Conservation (phyloP, 225 moss, liverwort and hornwort genomes). For the Ulota crispa region DNA sequence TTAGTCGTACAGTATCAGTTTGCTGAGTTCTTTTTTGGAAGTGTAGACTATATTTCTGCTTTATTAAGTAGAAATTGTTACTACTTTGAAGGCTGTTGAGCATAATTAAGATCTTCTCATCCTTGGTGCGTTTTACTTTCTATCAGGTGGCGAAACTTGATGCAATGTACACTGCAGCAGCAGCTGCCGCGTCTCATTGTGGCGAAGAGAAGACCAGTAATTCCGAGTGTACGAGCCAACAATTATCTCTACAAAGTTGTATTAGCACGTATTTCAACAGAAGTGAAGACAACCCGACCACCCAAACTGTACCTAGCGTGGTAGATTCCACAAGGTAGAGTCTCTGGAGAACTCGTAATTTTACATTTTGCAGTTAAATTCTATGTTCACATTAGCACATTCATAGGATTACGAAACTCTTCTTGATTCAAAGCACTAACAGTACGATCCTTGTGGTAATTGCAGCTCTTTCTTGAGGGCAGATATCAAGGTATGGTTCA, state of each 20-base stretch:
- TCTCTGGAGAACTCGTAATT: background rate
- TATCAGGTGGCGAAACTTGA: slow-evolving; percentile 84
- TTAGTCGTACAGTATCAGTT: background rate
- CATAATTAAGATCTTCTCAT: background rate
- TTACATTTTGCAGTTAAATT: background rate
- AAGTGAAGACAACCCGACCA: slow-evolving; percentile 30
- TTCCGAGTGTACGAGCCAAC: slow-evolving; percentile 44
- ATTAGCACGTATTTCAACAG: slow-evolving; percentile 55
- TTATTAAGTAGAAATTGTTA: background rate
- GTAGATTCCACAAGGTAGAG: slow-evolving; percentile 64
- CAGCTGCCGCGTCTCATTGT: slow-evolving; percentile 54
- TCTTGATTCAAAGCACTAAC: slow-evolving; percentile 11
- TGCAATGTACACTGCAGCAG: slow-evolving; percentile 72
- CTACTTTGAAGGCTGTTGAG: background rate
- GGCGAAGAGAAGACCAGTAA: slow-evolving; percentile 27
- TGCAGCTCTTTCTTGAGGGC: slow-evolving; percentile 86
- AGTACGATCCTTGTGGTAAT: slow-evolving; percentile 5
- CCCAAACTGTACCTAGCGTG: slow-evolving; percentile 47
- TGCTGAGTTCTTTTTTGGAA: background rate
- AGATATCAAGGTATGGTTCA: slow-evolving; percentile 78
- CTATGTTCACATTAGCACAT: background rate
- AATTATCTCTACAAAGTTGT: slow-evolving; percentile 64
- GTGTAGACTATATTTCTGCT: background rate
- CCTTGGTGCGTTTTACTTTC: background rate
- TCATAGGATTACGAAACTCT: slow-evolving; percentile 4